Evolutionary conservation across 1,139 yeast genomes (phyloP).

Genomic region (Debaryomycetaceae sp.): DNA sequence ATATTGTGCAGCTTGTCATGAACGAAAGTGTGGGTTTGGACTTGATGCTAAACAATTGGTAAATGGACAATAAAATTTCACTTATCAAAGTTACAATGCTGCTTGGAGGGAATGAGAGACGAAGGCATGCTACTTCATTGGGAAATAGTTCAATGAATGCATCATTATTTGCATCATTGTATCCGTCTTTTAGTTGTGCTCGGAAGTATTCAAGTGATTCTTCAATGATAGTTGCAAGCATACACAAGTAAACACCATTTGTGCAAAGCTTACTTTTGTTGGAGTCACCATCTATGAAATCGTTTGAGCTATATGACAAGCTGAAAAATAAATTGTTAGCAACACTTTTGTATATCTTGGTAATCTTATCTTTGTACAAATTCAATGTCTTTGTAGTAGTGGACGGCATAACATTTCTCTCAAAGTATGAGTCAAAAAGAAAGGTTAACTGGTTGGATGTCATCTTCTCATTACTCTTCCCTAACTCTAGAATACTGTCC

Average conservation of each 20-base stretch:
- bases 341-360: background rate
- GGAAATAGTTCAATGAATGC: conserved; percentile 26
- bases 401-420: conserved; percentile 6
- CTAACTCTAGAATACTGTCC: conserved; percentile 20
- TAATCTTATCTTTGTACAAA: conserved; percentile 28
- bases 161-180: conserved; percentile 9
- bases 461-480: conserved; percentile 21
- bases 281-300: conserved; percentile 12
- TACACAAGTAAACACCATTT: conserved; percentile 28
- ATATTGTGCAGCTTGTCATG: conserved; percentile 21
- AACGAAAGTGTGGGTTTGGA: conserved; percentile 19
- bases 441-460: conserved; percentile 29
- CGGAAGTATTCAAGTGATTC: conserved; percentile 27
- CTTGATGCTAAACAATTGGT: background rate
- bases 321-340: background rate
- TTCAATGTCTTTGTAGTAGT: conserved; percentile 14
- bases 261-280: conserved; percentile 10
- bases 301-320: background rate
- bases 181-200: conserved; percentile 10
- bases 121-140: conserved; percentile 17
- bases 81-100: conserved; percentile 15
- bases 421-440: conserved; percentile 32
- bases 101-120: conserved; percentile 16
- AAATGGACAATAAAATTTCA: conserved; percentile 9
- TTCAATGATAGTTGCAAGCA: conserved; percentile 32